phyloP scores from a whole-genome alignment of 2,329 filamentous ascomycete genomes.

The Cladosporium sp. region DNA sequence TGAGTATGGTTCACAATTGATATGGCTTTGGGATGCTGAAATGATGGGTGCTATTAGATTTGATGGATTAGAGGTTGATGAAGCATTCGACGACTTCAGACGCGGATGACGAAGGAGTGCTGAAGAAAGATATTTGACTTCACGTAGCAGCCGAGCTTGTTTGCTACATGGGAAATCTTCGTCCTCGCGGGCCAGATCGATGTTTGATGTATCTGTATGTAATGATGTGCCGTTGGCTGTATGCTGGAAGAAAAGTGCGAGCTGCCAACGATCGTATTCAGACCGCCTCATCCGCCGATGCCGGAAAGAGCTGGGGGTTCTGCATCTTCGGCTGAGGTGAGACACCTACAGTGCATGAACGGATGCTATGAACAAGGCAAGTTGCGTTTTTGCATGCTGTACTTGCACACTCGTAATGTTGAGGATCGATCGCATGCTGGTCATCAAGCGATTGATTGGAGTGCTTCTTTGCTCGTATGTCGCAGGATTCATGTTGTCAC shows the following conservation, averaged over 20 bases:
- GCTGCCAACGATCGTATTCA: background rate
- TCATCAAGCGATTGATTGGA: background rate
- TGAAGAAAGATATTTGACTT: background rate
- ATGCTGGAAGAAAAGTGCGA: background rate
- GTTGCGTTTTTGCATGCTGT: background rate
- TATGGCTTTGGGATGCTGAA: background rate
- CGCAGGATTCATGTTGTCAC: background rate
- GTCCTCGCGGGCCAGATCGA: background rate
- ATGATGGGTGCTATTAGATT: background rate
- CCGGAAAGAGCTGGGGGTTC: background rate
- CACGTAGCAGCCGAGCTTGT: background rate
- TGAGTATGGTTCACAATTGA: background rate
- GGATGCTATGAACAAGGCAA: background rate
- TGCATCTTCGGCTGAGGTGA: background rate
- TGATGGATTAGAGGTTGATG: background rate
- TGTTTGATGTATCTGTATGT: background rate
- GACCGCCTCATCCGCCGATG: background rate
- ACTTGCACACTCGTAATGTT: background rate
- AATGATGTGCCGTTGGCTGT: background rate
- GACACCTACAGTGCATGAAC: background rate
- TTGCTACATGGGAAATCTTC: background rate
- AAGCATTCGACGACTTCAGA: slow-evolving; percentile 2
- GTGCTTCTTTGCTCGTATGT: background rate
- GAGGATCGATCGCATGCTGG: background rate
- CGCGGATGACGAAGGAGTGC: background rate